phyloP scores from a whole-genome alignment of 176 grass and related monocot species.

The Chrysopogon serrulatus region DNA sequence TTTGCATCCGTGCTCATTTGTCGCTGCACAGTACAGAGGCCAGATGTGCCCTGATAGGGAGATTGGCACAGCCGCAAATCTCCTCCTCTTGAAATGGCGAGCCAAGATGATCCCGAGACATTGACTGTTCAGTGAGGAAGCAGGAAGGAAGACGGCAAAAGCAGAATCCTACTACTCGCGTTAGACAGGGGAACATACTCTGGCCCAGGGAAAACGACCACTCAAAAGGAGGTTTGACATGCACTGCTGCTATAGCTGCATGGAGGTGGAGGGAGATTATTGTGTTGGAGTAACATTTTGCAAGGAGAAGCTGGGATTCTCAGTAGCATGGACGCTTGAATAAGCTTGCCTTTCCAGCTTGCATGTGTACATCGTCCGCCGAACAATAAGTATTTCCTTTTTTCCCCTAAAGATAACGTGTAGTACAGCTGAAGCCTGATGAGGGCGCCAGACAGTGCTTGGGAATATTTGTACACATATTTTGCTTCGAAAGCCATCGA shows the following conservation, averaged over 20 bases:
- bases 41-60: background rate
- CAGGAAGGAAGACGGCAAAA: background rate
- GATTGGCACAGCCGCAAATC: slow-evolving; percentile 7
- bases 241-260: background rate
- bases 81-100: background rate
- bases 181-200: background rate
- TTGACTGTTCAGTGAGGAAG: background rate
- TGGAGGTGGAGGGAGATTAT: slow-evolving; percentile 2
- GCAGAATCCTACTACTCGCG: too few species aligned
- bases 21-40: background rate
- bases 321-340: background rate
- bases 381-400: too few species aligned
- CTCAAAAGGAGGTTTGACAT: background rate
- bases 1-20: background rate
- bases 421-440: too few species aligned
- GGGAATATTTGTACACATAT: background rate
- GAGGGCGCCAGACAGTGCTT: background rate
- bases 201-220: slow-evolving; percentile 2
- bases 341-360: background rate
- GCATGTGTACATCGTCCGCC: background rate
- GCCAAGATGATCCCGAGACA: background rate
- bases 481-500: background rate
- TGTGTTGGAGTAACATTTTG: background rate
- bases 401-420: too few species aligned
- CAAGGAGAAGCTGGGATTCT: background rate